Percentiles rank a stretch among this genome's conserved stretches.
Evolutionary conservation across 441 rosid genomes (phyloP).

Genomic region (Bruguiera hainesii): DNA sequence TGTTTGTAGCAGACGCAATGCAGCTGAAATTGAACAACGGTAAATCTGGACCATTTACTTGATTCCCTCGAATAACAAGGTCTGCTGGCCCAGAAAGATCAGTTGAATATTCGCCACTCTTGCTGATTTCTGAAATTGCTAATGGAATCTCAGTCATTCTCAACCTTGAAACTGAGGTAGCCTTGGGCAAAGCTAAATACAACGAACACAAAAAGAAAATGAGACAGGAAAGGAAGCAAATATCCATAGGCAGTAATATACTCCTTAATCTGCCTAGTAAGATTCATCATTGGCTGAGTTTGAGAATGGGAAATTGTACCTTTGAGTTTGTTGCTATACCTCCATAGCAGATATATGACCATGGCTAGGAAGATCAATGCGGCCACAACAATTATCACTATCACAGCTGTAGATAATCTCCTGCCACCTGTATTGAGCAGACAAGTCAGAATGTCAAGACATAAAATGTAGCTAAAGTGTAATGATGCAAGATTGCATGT

Average conservation of each 20-base stretch:
- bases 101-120: constrained; percentile 40
- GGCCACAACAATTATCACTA: constrained; percentile 29
- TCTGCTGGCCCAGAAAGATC: constrained; percentile 55
- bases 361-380: constrained; percentile 38
- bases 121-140: constrained; percentile 32
- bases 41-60: constrained; percentile 51
- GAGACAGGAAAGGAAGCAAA: background rate
- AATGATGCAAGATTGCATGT: constrained; percentile 6
- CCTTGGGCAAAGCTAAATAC: constrained; percentile 27
- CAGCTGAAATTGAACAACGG: constrained; percentile 45
- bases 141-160: constrained; percentile 28
- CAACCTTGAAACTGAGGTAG: constrained; percentile 23
- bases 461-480: background rate
- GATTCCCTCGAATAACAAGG: constrained; percentile 46
- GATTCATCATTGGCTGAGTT: background rate
- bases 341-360: constrained; percentile 49
- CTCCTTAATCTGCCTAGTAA: background rate
- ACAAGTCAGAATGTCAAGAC: background rate
- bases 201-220: background rate
- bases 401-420: constrained; percentile 33
- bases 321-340: constrained; percentile 43
- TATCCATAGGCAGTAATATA: background rate
- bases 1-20: constrained; percentile 58
- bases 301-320: constrained; percentile 29
- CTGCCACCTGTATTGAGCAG: constrained; percentile 29